Conservation (phyloP, 1,284 basidiomycete species). For the Xerocomus subilludens region DNA sequence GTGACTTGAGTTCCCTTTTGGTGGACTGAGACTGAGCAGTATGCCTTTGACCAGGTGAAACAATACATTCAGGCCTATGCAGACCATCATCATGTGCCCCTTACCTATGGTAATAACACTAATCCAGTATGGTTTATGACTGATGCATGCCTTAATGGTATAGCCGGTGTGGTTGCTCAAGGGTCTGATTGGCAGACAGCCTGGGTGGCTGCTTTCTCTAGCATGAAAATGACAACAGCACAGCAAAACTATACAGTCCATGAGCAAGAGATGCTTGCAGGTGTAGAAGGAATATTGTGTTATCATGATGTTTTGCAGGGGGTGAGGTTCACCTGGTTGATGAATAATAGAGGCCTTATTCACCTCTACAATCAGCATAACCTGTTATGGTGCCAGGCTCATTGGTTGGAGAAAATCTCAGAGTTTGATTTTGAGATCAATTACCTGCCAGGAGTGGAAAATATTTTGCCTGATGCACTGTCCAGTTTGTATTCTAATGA, state of each 20-base stretch:
- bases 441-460: constrained; percentile 31
- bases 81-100: too few species aligned
- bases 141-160: not conserved
- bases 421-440: constrained; percentile 28
- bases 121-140: constrained; percentile 7
- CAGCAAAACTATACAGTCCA: constrained; percentile 53
- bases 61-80: too few species aligned
- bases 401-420: constrained; percentile 53
- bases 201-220: constrained; percentile 56
- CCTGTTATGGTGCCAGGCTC: constrained; percentile 51
- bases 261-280: constrained; percentile 32
- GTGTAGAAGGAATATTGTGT: constrained; percentile 35
- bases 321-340: constrained; percentile 49
- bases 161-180: not conserved
- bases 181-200: not conserved
- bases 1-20: too few species aligned
- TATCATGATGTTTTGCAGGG: constrained; percentile 45
- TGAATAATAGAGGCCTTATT: constrained; percentile 55
- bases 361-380: constrained; percentile 52
- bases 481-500: constrained; percentile 43
- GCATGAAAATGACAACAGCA: constrained; percentile 47
- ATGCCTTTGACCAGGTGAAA: constrained; percentile 56
- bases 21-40: constrained; percentile 48
- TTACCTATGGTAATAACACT: too few species aligned
- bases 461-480: constrained; percentile 40